Conservation (phyloP, 73 alveolate genomes). For the Stentor roeselii region DNA sequence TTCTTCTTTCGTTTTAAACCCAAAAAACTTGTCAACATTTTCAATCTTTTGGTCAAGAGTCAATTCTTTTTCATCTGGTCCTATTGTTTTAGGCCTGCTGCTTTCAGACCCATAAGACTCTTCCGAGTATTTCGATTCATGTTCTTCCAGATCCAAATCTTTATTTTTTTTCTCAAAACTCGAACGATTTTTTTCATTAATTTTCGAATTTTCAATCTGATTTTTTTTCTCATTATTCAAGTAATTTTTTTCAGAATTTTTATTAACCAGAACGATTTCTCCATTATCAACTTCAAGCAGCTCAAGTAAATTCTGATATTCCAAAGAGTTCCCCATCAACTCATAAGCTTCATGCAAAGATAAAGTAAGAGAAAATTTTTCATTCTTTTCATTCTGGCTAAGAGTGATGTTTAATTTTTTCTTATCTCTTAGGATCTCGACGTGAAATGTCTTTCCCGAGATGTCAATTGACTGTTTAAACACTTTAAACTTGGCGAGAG, state of each 20-base stretch:
- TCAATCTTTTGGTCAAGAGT: background rate
- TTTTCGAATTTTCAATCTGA: too few species aligned
- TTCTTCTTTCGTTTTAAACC: background rate
- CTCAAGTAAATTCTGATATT: background rate
- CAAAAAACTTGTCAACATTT: background rate
- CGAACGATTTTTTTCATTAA: background rate
- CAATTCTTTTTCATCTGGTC: too few species aligned
- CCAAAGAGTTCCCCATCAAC: slow-evolving; percentile 23
- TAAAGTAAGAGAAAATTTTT: slow-evolving; percentile 49
- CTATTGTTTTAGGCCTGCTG: too few species aligned
- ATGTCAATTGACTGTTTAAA: slow-evolving; percentile 57
- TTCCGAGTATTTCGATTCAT: too few species aligned
- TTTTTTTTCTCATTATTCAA: background rate
- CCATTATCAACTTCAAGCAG: slow-evolving; percentile 16
- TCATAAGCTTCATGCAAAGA: slow-evolving; percentile 58
- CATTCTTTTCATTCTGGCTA: slow-evolving; percentile 64
- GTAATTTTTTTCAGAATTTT: too few species aligned
- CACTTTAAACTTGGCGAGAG: background rate
- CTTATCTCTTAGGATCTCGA: slow-evolving; percentile 55
- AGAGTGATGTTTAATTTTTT: slow-evolving; percentile 52
- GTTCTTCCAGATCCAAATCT: background rate
- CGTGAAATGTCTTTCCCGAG: slow-evolving; percentile 51
- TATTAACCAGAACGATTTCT: slow-evolving; percentile 5
- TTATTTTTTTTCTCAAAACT: background rate
- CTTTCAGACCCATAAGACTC: too few species aligned